These are phyloP conservation scores for Boletellus dicymbophilus DNA, from an alignment of 1,284 basidiomycete species.

Conservation along the genomic window DNA sequence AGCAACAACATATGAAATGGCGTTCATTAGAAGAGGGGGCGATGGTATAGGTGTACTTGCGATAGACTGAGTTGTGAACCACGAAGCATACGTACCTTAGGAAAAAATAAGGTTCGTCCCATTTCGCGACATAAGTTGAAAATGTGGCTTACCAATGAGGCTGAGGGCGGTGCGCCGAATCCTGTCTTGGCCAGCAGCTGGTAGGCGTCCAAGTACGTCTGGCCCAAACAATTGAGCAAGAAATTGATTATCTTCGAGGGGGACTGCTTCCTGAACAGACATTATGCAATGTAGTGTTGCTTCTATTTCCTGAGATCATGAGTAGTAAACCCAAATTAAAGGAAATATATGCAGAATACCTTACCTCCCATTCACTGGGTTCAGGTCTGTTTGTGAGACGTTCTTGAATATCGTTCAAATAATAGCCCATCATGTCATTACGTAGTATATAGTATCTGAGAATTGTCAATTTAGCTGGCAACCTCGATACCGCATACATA, in stretches of 20 bases:
- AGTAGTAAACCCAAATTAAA: background rate
- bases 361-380: conserved; percentile 69
- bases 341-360: conserved; percentile 17
- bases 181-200: conserved; percentile 62
- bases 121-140: background rate
- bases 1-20: conserved; percentile 66
- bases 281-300: conserved; percentile 82
- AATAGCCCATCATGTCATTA: conserved; percentile 75
- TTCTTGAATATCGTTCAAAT: conserved; percentile 61
- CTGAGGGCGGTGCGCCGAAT: conserved; percentile 73
- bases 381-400: conserved; percentile 44
- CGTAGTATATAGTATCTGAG: conserved; percentile 85
- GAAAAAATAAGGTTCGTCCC: background rate
- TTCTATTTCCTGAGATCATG: conserved; percentile 69
- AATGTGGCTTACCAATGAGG: conserved; percentile 60
- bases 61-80: conserved; percentile 67
- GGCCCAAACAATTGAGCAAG: conserved; percentile 72
- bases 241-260: conserved; percentile 66
- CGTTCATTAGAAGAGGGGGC: conserved; percentile 37
- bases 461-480: conserved; percentile 9
- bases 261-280: conserved; percentile 85
- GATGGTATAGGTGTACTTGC: conserved; percentile 37
- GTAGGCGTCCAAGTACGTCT: conserved; percentile 66
- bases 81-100: conserved; percentile 80
- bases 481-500: conserved; percentile 40